Evolutionary conservation across 495 filamentous ascomycete genomes (phyloP).

Genomic region (Penicillium cosmopolitanum): DNA sequence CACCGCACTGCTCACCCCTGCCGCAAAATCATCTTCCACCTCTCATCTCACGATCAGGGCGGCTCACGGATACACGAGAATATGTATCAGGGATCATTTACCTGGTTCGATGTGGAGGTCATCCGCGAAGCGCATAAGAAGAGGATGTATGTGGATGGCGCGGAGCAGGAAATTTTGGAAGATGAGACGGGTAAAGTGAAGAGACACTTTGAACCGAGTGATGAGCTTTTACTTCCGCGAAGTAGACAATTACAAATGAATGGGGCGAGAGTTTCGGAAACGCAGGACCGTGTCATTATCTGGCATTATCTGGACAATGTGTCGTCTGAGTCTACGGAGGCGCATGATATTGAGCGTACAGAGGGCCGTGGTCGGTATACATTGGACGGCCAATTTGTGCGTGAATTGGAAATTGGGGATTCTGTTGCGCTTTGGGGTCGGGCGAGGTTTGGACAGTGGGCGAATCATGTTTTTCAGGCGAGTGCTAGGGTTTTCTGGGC

Average conservation of each 20-base stretch:
- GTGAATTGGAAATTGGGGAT: conserved; percentile 63
- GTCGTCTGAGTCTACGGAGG: conserved; percentile 49
- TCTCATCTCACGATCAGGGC: conserved; percentile 70
- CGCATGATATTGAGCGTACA: conserved; percentile 35
- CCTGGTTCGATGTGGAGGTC: conserved; percentile 71
- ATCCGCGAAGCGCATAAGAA: conserved; percentile 30
- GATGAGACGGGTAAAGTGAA: conserved; percentile 23
- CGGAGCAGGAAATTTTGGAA: conserved; percentile 21
- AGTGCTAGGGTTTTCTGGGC: conserved; percentile 67
- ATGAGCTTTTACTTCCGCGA: conserved; percentile 46
- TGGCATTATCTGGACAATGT: conserved; percentile 61
- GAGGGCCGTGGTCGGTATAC: conserved; percentile 58
- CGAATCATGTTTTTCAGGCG: conserved; percentile 58
- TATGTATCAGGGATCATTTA: conserved; percentile 62
- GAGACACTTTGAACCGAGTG: conserved; percentile 26
- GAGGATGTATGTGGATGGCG: conserved; percentile 25
- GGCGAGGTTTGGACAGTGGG: conserved; percentile 65
- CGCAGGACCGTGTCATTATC: conserved; percentile 50
- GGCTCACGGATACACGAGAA: conserved; percentile 34
- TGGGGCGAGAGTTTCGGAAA: conserved; percentile 31
- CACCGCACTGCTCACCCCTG: conserved; percentile 46
- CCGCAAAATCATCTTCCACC: conserved; percentile 65
- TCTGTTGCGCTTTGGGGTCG: conserved; percentile 67
- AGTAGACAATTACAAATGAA: conserved; percentile 59
- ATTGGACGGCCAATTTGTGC: conserved; percentile 58